Conservation (phyloP, 495 filamentous ascomycete genomes). For the Lasiosphaeris hirsuta region DNA sequence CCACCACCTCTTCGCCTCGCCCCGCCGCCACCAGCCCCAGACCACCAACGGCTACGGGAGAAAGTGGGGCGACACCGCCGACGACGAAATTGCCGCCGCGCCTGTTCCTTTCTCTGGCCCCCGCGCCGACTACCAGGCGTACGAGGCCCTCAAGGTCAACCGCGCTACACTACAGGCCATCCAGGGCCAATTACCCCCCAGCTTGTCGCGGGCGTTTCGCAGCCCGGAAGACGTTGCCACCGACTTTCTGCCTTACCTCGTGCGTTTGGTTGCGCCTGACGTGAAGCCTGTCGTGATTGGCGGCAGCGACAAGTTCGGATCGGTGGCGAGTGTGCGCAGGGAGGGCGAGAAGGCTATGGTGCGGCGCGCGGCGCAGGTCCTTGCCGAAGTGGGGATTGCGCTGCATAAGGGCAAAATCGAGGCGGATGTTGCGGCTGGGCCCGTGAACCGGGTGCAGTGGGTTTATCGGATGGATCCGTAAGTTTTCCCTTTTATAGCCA, state of each 20-base stretch:
- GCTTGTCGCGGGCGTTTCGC: constrained; percentile 71
- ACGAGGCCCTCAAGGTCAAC: constrained; percentile 68
- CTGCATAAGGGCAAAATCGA: constrained; percentile 84
- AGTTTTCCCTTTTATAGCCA: constrained; percentile 25
- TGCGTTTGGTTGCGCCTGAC: constrained; percentile 79
- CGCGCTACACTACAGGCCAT: constrained; percentile 51
- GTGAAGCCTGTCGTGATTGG: constrained; percentile 90
- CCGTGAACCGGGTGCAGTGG: constrained; percentile 56
- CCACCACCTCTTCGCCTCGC: constrained; percentile 81
- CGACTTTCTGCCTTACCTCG: constrained; percentile 79
- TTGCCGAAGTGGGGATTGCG: constrained; percentile 71
- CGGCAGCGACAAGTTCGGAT: constrained; percentile 58
- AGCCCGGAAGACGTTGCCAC: constrained; percentile 68
- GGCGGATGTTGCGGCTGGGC: constrained; percentile 40
- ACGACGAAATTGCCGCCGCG: constrained; percentile 51
- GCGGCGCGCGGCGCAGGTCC: constrained; percentile 69
- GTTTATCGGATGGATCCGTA: constrained; percentile 95
- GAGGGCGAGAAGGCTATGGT: constrained; percentile 81
- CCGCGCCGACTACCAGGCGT: constrained; percentile 71
- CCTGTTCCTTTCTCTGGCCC: constrained; percentile 74
- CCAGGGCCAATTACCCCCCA: constrained; percentile 54
- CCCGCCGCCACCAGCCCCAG: constrained; percentile 43
- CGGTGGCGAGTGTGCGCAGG: constrained; percentile 79
- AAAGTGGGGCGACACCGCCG: constrained; percentile 45
- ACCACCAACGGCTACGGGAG: constrained; percentile 24